A percentile compares a stretch with the other conserved stretches of the same genome.
Evolutionary conservation across 2,329 filamentous ascomycete genomes (phyloP).

Genomic region (Achaetomium macrosporum): DNA sequence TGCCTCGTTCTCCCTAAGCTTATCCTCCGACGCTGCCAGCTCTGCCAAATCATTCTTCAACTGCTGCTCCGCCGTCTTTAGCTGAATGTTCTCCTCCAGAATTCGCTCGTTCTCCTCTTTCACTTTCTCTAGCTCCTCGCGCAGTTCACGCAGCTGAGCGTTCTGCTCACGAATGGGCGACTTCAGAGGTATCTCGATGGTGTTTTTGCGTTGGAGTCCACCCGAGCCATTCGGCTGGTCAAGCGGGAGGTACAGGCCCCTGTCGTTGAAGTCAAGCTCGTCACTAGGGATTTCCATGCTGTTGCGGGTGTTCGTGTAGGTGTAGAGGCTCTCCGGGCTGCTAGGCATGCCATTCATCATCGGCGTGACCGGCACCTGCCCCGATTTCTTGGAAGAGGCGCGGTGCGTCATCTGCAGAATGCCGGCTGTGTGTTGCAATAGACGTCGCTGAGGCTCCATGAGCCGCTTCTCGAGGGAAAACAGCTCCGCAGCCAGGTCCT

Average conservation of each 20-base stretch:
- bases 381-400: conserved; percentile 55
- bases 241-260: conserved; percentile 64
- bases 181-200: conserved; percentile 54
- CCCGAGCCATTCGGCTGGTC: conserved; percentile 53
- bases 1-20: conserved; percentile 5
- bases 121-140: conserved; percentile 26
- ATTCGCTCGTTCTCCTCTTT: conserved; percentile 28
- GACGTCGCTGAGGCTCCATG: conserved; percentile 65
- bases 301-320: conserved; percentile 56
- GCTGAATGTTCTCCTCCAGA: conserved; percentile 27
- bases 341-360: conserved; percentile 57
- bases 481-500: conserved; percentile 75
- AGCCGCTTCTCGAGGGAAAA: conserved; percentile 72
- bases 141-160: conserved; percentile 29
- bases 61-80: conserved; percentile 31
- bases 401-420: conserved; percentile 88
- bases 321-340: conserved; percentile 71
- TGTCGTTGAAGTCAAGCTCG: conserved; percentile 60
- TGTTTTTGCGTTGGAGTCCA: conserved; percentile 34
- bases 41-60: conserved; percentile 22
- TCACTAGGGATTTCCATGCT: conserved; percentile 51
- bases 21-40: conserved; percentile 8
- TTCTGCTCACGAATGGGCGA: conserved; percentile 51
- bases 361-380: conserved; percentile 36
- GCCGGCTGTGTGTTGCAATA: conserved; percentile 87